Evolutionary conservation across 345 rosid species (phyloP).

Genomic region (Citrus hindsii): DNA sequence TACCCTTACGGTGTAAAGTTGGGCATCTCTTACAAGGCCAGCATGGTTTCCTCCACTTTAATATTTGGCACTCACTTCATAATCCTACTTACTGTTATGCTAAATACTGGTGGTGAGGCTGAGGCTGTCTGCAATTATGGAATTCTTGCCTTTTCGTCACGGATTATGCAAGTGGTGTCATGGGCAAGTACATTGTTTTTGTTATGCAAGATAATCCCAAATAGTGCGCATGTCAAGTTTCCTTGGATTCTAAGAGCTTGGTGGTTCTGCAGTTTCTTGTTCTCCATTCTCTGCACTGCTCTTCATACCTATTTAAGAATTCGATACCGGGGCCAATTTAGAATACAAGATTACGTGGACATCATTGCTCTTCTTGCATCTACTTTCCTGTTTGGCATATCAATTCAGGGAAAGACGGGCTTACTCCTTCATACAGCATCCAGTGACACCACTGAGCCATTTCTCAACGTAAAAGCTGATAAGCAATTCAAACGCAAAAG

Average conservation of each 20-base stretch:
- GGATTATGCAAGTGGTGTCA: conserved; percentile 42
- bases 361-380: conserved; percentile 52
- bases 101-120: conserved; percentile 21
- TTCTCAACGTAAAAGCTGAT: conserved; percentile 38
- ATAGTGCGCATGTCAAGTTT: conserved; percentile 29
- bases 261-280: conserved; percentile 79
- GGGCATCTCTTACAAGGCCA: conserved; percentile 41
- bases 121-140: conserved; percentile 38
- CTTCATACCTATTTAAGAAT: conserved; percentile 29
- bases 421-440: conserved; percentile 17
- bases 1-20: conserved; percentile 25
- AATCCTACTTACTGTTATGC: conserved; percentile 33
- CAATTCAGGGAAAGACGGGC: conserved; percentile 73
- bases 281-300: conserved; percentile 31
- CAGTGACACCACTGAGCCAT: conserved; percentile 47
- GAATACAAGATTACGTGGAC: conserved; percentile 43
- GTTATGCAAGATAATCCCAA: conserved; percentile 30
- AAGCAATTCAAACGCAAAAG: conserved; percentile 19
- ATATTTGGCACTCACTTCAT: conserved; percentile 44
- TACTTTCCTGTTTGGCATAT: conserved; percentile 40
- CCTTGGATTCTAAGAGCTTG: conserved; percentile 75
- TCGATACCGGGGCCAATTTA: conserved; percentile 24
- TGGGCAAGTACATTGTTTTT: conserved; percentile 42
- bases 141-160: conserved; percentile 40
- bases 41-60: conserved; percentile 38